Base-by-base conservation (phyloP, 768 basidiomycete species). In the Inosperma sp. region DNA sequence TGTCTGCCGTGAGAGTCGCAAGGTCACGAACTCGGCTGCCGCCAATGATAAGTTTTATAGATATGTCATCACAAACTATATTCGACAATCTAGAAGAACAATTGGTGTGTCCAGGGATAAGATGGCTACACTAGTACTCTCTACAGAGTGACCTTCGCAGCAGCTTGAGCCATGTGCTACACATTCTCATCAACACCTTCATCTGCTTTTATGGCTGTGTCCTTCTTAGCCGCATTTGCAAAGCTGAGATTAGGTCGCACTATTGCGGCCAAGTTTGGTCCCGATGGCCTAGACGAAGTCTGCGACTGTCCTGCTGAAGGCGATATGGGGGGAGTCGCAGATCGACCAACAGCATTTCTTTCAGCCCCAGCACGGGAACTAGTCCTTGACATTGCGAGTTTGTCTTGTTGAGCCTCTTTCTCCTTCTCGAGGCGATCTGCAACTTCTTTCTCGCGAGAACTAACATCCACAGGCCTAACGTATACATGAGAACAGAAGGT, bases 401-500 rank as follows among this genome's bases (percentile, higher is more conserved):
- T 68, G 43, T 81, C 72, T 69, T 82, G 70, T 64, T 73, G 54
- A 64, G 76, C 72, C 72, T 83, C 65, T 65, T 81, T 77, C 22
- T 87, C 84, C 55, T 79, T 79, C 57, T 86, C 83, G 31, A 91
- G 65, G 25, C 84, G 82, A 39, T 88, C 81, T 25, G 80, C 68
- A 7, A 92, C 81, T 63, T 82, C 85, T 49, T 81, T 84, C 61
- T 97, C 93, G 47, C 81, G 80, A 0, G 77, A 72, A 27, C 85
- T 74, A 14, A 86, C 83, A 64, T 98, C 93, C 17, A 97, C 87
- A 10, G 95, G 93, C 59, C 88, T 90, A 48, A 23, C 45, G 49
- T 53, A 48, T 53, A 55, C 41, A 13, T 10, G 5, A 43, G 33
- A 17, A 29, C 25, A 31, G 16, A 35, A 17, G 2, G 34, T 22